Base-by-base conservation (phyloP, 2,329 filamentous ascomycete genomes). In the Rosellinia necatrix region DNA sequence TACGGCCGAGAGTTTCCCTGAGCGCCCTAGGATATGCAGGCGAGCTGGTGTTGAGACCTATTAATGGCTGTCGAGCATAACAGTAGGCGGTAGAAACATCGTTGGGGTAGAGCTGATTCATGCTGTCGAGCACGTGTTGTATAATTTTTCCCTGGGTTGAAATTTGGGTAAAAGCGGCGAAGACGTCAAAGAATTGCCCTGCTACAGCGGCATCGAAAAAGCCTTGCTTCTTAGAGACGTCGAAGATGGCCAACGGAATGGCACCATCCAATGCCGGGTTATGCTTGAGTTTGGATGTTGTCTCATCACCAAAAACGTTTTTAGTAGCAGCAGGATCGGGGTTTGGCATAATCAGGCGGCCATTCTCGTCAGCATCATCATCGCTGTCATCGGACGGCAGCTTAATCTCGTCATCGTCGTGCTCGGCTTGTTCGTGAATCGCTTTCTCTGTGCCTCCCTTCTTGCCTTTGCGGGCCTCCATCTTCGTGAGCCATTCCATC, bases 261-360 rank as follows among this genome's bases (percentile, higher is more conserved):
- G 91, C 94, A n/a, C 94, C 94, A 58, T 89, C 90, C 61, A 97
- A 80, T 8, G 91, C 91, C 3, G 93, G 92, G 43, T 92, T 93
- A 54, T 80, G 85, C 67, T 88, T 79, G 61, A 96, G 76, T 50
- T 78, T 77, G 62, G 74, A 68, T 3, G 74, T 71, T 1, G 75
- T 74, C 52, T 78, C 72, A 53, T 79, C 74, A 62, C 78, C 71
- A 58, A 75, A 73, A 13, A 80, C 80, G 70, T 69, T 81, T 75
- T 61, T 77, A 46, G 66, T 60, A 61, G 68, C 68, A 37, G 75
- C 70, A 27, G 66, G 69, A 24, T 72, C 72, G 51, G 75, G 74
- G 65, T 83, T 76, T 1, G 78, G 81, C 29, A 81, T 67, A 48
- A 77, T 67, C 37, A 75, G 60, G 42, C 49, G 65, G 10, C 71